Evolutionary conservation across 805 yeast species (phyloP).

Genomic region (Metschnikowia dekortorum): DNA sequence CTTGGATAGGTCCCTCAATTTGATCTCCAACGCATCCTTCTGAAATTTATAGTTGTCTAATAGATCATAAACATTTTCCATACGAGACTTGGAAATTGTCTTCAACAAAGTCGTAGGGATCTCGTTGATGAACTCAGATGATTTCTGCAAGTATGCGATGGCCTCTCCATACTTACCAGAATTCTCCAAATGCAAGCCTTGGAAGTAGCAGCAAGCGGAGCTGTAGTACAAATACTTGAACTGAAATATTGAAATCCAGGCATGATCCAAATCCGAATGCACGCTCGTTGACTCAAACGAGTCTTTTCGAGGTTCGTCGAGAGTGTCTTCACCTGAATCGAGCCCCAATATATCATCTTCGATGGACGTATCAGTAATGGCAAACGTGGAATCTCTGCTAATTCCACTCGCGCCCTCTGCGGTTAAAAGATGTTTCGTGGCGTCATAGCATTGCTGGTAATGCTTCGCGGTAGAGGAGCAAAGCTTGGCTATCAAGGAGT

Average conservation of each 20-base stretch:
- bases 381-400: constrained; percentile 14
- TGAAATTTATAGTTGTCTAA: constrained; percentile 40
- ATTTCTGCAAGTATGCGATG: constrained; percentile 55
- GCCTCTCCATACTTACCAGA: constrained; percentile 69
- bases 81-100: constrained; percentile 19
- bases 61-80: constrained; percentile 30
- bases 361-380: constrained; percentile 22
- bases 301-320: constrained; percentile 8
- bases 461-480: constrained; percentile 57
- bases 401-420: constrained; percentile 13
- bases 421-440: constrained; percentile 26
- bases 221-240: constrained; percentile 54
- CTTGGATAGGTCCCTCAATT: constrained; percentile 48
- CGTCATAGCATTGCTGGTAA: constrained; percentile 50
- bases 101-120: constrained; percentile 17
- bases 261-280: constrained; percentile 28
- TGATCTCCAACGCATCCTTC: constrained; percentile 35
- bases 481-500: constrained; percentile 70
- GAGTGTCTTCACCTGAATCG: constrained; percentile 9
- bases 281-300: constrained; percentile 16
- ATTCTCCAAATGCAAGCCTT: constrained; percentile 52
- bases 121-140: constrained; percentile 40
- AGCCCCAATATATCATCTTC: constrained; percentile 19
- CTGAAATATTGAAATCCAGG: constrained; percentile 50
- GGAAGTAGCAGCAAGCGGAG: constrained; percentile 57